Base-by-base conservation (phyloP, 1,284 basidiomycete genomes). In the Sporisorium iseilematis-ciliati region DNA sequence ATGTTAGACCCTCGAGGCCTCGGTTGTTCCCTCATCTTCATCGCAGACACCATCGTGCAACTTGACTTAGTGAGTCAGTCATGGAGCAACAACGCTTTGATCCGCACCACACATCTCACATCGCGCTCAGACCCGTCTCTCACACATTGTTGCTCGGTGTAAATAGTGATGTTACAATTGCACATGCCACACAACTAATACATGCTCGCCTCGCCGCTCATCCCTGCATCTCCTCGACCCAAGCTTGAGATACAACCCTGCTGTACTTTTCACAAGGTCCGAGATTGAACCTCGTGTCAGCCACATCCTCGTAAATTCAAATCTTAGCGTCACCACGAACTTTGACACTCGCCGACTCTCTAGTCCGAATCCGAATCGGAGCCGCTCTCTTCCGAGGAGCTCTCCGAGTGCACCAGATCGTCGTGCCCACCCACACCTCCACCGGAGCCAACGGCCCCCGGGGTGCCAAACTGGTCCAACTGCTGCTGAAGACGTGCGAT, bases 401-500 rank as follows among this genome's bases (percentile, higher is more conserved):
- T 75, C 11, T 84, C 83, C 12, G 81, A 82, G 33, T 77, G 68
- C 7, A 83, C 82, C 14, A 84, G 75, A 53, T 84, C 83, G 61
- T 84, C 83, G 65, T 84, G 81, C n/a, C 71, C 75, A 18, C 79
- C 73, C 5, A 58, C 69, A 3, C 69, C 66, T 46, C 56, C 72
- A 4, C 66, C 63, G 1, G 49, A 41, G 14, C 45, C 70, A 43
- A 64, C 54, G 0, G 63, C 70, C 4, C 75, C 75, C 3, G 77
- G 65, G 51, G 79, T 73, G 57, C 82, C 82, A 63, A 85, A 85
- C 48, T 81, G 78, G 38, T 82, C 61, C 56, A 85, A 64, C 75
- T 85, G 83, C 62, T 79, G 77, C 67, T 84, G 81, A 45, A 85
- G 69, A 12, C 82, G 72, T 23, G 73, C 76, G 43, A 85, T 85